These are phyloP conservation scores for Mikania micrantha DNA, from an alignment of 129 eudicot species.

Conservation along the genomic window DNA sequence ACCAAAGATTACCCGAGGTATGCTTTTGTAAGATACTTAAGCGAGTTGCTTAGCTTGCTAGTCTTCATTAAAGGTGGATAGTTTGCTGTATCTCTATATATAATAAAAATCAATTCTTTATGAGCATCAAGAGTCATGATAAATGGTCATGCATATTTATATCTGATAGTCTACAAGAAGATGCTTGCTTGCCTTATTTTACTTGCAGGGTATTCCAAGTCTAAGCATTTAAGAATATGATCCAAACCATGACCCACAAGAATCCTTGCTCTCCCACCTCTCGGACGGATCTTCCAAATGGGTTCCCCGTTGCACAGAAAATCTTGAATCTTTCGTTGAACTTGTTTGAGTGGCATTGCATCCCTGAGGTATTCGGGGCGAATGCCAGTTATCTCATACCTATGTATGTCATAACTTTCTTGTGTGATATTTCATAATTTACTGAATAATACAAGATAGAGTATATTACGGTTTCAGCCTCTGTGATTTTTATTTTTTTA, in stretches of 20 bases:
- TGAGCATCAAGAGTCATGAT: not conserved
- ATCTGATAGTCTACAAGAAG: constrained; percentile 9
- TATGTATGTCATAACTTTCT: constrained; percentile 2
- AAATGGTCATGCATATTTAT: not conserved
- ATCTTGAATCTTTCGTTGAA: constrained; percentile 85
- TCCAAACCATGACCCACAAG: constrained; percentile 95
- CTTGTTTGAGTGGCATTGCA: constrained; percentile 87
- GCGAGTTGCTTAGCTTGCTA: constrained; percentile 99
- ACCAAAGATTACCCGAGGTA: constrained; percentile 71
- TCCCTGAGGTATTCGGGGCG: constrained; percentile 81
- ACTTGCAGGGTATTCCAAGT: constrained; percentile 59
- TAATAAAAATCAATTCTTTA: constrained; percentile 1
- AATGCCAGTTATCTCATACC: constrained; percentile 90
- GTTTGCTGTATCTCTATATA: constrained; percentile 86
- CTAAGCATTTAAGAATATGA: constrained; percentile 76
- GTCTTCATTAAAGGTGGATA: constrained; percentile 99
- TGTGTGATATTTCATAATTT: constrained; percentile 5
- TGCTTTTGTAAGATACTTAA: constrained; percentile 82
- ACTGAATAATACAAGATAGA: too few relatives aligned
- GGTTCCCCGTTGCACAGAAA: constrained; percentile 98
- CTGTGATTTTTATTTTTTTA: too few relatives aligned
- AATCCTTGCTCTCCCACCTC: constrained; percentile 84
- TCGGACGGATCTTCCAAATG: constrained; percentile 87
- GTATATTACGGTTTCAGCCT: too few relatives aligned
- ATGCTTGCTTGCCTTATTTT: constrained; percentile 57